phyloP scores from a whole-genome alignment of 352 stramenopile species.

The Pythium periplocum region DNA sequence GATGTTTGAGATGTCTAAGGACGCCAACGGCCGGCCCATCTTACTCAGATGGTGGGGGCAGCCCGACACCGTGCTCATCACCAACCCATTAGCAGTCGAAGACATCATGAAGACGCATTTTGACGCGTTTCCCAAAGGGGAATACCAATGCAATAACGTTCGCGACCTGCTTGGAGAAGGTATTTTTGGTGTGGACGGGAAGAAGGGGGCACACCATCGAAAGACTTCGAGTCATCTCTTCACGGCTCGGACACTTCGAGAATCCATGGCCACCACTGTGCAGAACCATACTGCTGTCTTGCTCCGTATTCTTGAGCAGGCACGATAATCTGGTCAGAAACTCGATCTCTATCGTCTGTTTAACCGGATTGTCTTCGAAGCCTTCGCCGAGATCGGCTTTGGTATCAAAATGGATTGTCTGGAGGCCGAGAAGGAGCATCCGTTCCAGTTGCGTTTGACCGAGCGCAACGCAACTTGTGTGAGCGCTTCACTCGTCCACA shows the following conservation, averaged over 20 bases:
- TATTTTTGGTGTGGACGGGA: constrained; percentile 58
- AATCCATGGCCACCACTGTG: constrained; percentile 34
- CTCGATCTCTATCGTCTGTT: constrained; percentile 37
- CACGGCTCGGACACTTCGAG: constrained; percentile 44
- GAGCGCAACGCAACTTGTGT: constrained; percentile 17
- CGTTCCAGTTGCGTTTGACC: constrained; percentile 48
- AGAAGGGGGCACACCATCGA: constrained; percentile 54
- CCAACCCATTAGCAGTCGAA: constrained; percentile 27
- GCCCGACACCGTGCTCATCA: constrained; percentile 27
- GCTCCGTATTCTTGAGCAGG: constrained; percentile 17
- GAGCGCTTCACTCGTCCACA: constrained; percentile 25
- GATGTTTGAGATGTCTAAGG: constrained; percentile 37
- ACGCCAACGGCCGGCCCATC: constrained; percentile 35
- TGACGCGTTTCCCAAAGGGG: constrained; percentile 51
- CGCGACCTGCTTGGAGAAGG: constrained; percentile 50
- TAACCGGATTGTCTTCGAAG: constrained; percentile 40
- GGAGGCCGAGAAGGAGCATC: constrained; percentile 34
- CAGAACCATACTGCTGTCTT: constrained; percentile 22
- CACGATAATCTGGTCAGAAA: constrained; percentile 5
- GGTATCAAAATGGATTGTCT: constrained; percentile 39
- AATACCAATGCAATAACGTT: constrained; percentile 12
- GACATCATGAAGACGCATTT: constrained; percentile 51
- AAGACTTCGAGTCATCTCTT: constrained; percentile 86
- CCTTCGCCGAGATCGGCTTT: constrained; percentile 51
- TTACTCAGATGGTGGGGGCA: constrained; percentile 29